Percentiles rank a stretch among this genome's conserved stretches.
These are phyloP conservation scores for Hirsutella minnesotensis DNA, from an alignment of 2,329 filamentous ascomycete genomes.

Conservation along the genomic window DNA sequence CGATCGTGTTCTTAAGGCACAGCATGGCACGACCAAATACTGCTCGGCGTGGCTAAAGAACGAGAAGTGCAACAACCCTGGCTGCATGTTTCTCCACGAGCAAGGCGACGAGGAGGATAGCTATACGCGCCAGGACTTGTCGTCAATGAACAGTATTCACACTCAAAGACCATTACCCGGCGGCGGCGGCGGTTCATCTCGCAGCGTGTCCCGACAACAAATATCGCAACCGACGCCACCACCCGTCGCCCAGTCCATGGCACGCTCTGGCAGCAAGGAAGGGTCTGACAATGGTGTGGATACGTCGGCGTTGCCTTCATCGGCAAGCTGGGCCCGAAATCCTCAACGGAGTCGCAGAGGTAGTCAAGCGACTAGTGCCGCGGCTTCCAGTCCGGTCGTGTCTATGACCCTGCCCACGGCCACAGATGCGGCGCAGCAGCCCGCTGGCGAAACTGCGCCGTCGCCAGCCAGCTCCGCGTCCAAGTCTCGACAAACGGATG, in stretches of 20 bases:
- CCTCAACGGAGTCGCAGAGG: conserved; percentile 55
- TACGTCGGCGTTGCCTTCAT: conserved; percentile 80
- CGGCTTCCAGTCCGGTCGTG: conserved; percentile 72
- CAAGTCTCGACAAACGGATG: conserved; percentile 8
- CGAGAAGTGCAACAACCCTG: conserved; percentile 87
- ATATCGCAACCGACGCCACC: conserved; percentile 24
- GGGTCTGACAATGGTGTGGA: conserved; percentile 61
- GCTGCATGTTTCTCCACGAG: conserved; percentile 97
- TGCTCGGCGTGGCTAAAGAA: conserved; percentile 94
- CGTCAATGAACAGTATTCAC: conserved; percentile 83
- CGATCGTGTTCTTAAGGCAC: conserved; percentile 70
- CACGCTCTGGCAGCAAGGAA: conserved; percentile 66
- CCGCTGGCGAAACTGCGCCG: conserved; percentile 20
- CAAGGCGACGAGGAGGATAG: conserved; percentile 97
- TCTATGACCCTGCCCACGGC: conserved; percentile 44
- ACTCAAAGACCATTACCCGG: conserved; percentile 55
- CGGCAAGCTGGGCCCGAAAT: conserved; percentile 82
- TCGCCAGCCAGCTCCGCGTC: conserved; percentile 11
- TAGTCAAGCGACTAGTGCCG: conserved; percentile 71
- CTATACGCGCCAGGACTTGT: conserved; percentile 87
- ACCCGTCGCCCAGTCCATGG: conserved; percentile 51
- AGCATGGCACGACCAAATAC: conserved; percentile 88
- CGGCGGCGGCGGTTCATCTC: conserved; percentile 34
- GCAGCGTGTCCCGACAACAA: conserved; percentile 41
- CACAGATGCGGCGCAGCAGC: conserved; percentile 35